Conservation (phyloP, 2,329 filamentous ascomycete genomes). For the Verticillium albo-atrum region DNA sequence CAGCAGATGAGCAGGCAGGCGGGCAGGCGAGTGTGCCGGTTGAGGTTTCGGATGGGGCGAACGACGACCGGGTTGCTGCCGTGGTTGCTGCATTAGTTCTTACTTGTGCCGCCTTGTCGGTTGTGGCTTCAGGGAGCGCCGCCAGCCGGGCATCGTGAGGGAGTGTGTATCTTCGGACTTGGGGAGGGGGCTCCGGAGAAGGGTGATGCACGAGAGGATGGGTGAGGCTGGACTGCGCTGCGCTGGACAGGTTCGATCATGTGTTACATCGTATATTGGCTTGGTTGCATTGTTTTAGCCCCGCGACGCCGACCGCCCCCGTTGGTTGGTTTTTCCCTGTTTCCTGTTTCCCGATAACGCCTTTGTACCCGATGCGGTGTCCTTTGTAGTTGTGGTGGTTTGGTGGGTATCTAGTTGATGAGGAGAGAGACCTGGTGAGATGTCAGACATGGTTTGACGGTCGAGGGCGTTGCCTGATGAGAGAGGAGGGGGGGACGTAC, state of each 20-base stretch:
- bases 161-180: too few species aligned
- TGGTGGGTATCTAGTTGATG: slow-evolving; percentile 2
- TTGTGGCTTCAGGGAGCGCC: too few species aligned
- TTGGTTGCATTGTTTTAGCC: background rate
- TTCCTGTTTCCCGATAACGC: background rate
- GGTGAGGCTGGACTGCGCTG: background rate
- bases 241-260: background rate
- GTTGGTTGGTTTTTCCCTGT: background rate
- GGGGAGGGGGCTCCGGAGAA: too few species aligned
- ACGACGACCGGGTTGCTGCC: too few species aligned
- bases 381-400: background rate
- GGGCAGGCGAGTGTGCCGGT: too few species aligned
- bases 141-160: too few species aligned
- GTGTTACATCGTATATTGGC: background rate
- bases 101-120: too few species aligned
- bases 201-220: too few species aligned
- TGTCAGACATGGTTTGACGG: background rate
- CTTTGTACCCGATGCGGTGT: background rate
- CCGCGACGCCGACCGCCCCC: background rate
- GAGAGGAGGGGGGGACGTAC: slow-evolving; percentile 50
- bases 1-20: too few species aligned
- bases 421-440: slow-evolving; percentile 5
- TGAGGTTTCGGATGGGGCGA: too few species aligned
- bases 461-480: background rate
- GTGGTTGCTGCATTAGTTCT: too few species aligned